A percentile compares a stretch with the other conserved stretches of the same genome.
These are phyloP conservation scores for Knufia fluminis DNA, from an alignment of 2,329 filamentous ascomycete genomes.

Conservation along the genomic window DNA sequence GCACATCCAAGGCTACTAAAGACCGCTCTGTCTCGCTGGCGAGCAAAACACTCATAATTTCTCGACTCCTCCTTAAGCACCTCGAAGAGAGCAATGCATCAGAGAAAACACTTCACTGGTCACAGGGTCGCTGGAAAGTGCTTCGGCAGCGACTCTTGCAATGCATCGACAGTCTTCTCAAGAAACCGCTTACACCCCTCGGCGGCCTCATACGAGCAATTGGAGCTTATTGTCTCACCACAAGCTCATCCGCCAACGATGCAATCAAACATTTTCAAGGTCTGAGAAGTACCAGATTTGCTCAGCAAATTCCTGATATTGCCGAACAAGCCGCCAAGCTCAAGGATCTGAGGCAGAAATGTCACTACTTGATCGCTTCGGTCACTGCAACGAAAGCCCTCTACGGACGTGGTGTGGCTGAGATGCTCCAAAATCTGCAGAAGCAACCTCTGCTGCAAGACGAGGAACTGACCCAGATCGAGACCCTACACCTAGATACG, in stretches of 20 bases:
- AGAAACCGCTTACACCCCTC: conserved; percentile 33
- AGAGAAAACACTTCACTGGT: conserved; percentile 49
- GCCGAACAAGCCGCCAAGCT: conserved; percentile 39
- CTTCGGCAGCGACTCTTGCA: conserved; percentile 57
- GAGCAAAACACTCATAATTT: conserved; percentile 67
- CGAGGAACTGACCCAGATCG: conserved; percentile 46
- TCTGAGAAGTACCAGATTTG: conserved; percentile 53
- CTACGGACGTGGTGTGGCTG: conserved; percentile 61
- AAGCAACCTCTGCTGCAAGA: conserved; percentile 64
- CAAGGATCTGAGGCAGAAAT: conserved; percentile 51
- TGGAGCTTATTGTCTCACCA: conserved; percentile 72
- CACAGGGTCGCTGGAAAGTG: conserved; percentile 54
- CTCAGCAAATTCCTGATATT: conserved; percentile 50
- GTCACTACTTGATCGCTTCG: conserved; percentile 68
- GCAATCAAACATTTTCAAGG: conserved; percentile 69
- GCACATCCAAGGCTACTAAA: conserved; percentile 43
- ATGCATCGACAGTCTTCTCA: conserved; percentile 50
- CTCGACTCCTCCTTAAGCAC: conserved; percentile 64
- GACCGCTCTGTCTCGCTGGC: conserved; percentile 43
- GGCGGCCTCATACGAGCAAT: conserved; percentile 59
- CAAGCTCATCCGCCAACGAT: conserved; percentile 69
- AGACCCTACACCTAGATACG: conserved; percentile 59
- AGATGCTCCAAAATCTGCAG: conserved; percentile 61
- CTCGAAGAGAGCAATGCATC: conserved; percentile 46
- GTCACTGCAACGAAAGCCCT: conserved; percentile 67